Conservation (phyloP, 1,284 basidiomycete species). For the Rhodofomes roseus region DNA sequence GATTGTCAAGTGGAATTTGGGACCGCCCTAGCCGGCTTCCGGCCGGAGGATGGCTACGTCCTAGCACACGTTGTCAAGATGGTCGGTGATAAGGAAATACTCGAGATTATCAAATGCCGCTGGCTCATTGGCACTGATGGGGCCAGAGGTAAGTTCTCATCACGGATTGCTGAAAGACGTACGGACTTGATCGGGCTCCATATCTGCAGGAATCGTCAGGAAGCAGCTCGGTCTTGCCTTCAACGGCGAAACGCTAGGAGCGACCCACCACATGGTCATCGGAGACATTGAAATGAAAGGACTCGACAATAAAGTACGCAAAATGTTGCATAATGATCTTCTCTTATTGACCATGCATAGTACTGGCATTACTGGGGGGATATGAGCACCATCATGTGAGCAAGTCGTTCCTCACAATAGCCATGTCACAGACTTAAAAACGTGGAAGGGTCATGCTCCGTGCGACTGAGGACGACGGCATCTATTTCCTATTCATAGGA, state of each 20-base stretch:
- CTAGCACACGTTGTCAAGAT: conserved; percentile 10
- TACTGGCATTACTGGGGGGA: conserved; percentile 29
- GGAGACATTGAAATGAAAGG: conserved; percentile 28
- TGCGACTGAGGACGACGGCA: neutral
- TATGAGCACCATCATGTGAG: conserved; percentile 11
- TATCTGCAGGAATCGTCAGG: conserved; percentile 21
- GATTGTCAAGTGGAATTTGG: conserved; percentile 27
- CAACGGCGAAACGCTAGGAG: conserved; percentile 26
- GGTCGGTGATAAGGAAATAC: conserved; percentile 2
- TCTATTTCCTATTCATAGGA: neutral
- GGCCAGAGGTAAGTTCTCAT: conserved; percentile 25
- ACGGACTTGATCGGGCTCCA: neutral
- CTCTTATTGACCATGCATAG: conserved; percentile 9
- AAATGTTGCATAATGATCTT: neutral
- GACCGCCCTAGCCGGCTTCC: conserved; percentile 23
- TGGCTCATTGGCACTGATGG: conserved; percentile 37
- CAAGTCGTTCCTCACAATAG: neutral
- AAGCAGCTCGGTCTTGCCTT: conserved; percentile 28
- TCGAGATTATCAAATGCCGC: conserved; percentile 13
- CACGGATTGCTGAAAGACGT: too few species aligned
- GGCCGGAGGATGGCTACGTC: conserved; percentile 24
- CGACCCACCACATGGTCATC: conserved; percentile 20
- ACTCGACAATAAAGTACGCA: conserved; percentile 18
- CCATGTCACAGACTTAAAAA: neutral
- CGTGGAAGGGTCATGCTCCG: neutral